These are phyloP conservation scores for Teunomyces aglyptinius DNA, from an alignment of 805 yeast species.

Conservation along the genomic window DNA sequence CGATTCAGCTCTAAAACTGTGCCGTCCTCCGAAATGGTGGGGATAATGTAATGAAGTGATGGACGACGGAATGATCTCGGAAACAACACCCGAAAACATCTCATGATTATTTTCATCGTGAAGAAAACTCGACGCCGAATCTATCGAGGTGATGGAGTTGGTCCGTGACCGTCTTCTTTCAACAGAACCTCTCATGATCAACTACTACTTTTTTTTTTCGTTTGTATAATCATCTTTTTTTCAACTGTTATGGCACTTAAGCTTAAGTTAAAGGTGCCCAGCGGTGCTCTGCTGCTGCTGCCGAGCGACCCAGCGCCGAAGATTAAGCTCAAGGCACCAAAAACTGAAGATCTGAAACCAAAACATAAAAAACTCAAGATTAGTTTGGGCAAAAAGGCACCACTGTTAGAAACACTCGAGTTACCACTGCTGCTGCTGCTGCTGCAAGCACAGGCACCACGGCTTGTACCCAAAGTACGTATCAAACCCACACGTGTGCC, in stretches of 20 bases:
- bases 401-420: slow-evolving; percentile 1
- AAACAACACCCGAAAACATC: slow-evolving; percentile 74
- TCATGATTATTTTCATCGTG: slow-evolving; percentile 65
- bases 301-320: slow-evolving; percentile 10
- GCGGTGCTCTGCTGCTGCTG: not conserved
- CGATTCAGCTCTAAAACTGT: slow-evolving; percentile 10
- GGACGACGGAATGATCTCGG: slow-evolving; percentile 74
- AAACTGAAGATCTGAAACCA: slow-evolving; percentile 8
- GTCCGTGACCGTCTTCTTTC: slow-evolving; percentile 27
- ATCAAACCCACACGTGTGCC: slow-evolving; percentile 67
- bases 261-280: slow-evolving; percentile 14
- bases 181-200: slow-evolving; percentile 10
- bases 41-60: slow-evolving; percentile 75
- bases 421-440: slow-evolving; percentile 4
- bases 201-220: no score
- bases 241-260: slow-evolving; percentile 16
- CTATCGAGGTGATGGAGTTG: slow-evolving; percentile 33
- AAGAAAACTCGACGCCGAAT: slow-evolving; percentile 23
- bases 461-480: slow-evolving; percentile 30
- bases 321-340: slow-evolving; percentile 21
- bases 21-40: slow-evolving; percentile 42
- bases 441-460: slow-evolving; percentile 25
- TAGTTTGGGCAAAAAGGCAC: slow-evolving; percentile 14
- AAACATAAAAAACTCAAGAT: slow-evolving; percentile 25
- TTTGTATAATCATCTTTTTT: no score